phyloP scores from a whole-genome alignment of 371 early-diverging fungal genomes.

The Choanephora cucurbitarum region DNA sequence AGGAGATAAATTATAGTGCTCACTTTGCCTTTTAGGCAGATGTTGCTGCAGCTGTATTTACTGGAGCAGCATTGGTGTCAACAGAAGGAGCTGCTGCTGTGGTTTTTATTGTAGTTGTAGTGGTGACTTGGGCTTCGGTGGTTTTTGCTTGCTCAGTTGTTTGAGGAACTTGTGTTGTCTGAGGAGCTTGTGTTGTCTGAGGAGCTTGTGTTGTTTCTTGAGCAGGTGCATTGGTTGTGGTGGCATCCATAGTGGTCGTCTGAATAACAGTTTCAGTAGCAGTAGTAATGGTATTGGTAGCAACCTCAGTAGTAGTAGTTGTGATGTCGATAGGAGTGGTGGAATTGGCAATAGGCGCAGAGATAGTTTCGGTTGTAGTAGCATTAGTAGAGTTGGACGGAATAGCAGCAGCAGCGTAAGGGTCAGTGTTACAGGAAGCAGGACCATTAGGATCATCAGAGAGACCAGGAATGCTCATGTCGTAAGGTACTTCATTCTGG shows the following conservation, averaged over 20 bases:
- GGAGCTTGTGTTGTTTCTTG: conserved; percentile 2
- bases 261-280: conserved; percentile 4
- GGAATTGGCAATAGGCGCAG: not conserved
- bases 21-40: no score
- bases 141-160: not conserved
- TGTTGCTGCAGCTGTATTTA: no score
- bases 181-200: conserved; percentile 8
- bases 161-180: no score
- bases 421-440: conserved; percentile 1
- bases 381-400: conserved; percentile 2
- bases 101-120: not conserved
- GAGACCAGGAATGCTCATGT: conserved; percentile 13
- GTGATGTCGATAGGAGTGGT: conserved; percentile 3
- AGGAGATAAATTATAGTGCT: no score
- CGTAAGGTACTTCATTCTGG: conserved; percentile 30
- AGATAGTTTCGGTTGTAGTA: not conserved
- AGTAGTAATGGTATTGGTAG: conserved; percentile 9
- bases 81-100: not conserved
- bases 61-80: not conserved
- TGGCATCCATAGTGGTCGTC: conserved; percentile 9
- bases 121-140: not conserved
- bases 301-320: conserved; percentile 2
- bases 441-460: conserved; percentile 11
- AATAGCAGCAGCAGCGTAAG: conserved; percentile 4
- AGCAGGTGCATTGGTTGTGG: conserved; percentile 9